Base-by-base conservation (phyloP, 768 basidiomycete species). In the Lanmaoa rubissima region DNA sequence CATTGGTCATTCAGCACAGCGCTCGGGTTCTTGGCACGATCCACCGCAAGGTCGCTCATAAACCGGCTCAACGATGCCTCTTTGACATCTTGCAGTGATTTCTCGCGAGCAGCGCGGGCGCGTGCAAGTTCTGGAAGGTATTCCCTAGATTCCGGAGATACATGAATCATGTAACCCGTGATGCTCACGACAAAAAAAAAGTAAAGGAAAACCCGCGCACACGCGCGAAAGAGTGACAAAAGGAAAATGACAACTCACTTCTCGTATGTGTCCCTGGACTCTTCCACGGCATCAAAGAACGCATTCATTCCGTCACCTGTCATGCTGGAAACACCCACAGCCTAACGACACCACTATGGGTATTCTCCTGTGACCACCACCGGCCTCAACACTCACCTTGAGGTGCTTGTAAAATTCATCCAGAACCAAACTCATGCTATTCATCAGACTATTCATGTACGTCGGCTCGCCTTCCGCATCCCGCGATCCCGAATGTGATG, bases 391-490 rank as follows among this genome's bases (percentile, higher is more conserved):
- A 48, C 82, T 40, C 49, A 93, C 95, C 78, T 92, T 92, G 51
- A 99, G 77, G 62, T 97, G 89, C 73, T 94, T 92, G 75, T 99
- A 99, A 65, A 99, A 99, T 68, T 98, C 97, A 66, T 99, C 97
- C 51, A 99, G 74, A 8, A 99, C 96, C 51, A 99, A 74, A 70
- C 95, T 94, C 97, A 99, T 98, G 69, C 92, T 94, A 62, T 96
- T 94, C 96, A 98, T 99, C 61, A 99, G 76, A 69, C 93, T 95
- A 70, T 92, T 95, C 94, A 98, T 97, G 72, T 98, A 98, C 40
- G 90, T 94, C 47, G 92, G 91, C 67, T 96, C 97, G 49, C 92
- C 94, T 60, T 94, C 88, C 5, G 86, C 79, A 69, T 91, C 87
- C 51, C 81, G 79, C 26, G 82, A 81, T 12, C 84, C 83, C 49